Evolutionary conservation across 345 rosid species (phyloP).

Genomic region (Melaleuca alternifolia): DNA sequence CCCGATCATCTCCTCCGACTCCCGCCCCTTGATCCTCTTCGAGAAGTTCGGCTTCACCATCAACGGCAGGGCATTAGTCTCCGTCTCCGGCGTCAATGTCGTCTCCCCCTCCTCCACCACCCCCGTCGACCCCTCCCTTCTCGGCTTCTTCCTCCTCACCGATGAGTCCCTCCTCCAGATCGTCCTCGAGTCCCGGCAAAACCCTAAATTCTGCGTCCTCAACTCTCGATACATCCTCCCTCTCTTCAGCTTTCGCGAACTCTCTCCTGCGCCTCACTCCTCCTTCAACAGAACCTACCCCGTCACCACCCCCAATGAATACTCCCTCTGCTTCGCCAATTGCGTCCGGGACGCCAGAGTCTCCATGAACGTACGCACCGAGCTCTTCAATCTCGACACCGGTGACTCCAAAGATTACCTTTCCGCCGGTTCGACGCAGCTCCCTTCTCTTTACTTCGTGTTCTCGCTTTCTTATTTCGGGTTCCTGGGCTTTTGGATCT

Average conservation of each 20-base stretch:
- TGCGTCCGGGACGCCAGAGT: constrained; percentile 74
- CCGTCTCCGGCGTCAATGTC: constrained; percentile 60
- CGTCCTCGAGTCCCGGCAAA: constrained; percentile 73
- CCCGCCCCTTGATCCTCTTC: constrained; percentile 92
- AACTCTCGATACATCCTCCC: constrained; percentile 43
- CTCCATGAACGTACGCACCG: constrained; percentile 73
- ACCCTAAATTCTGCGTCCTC: constrained; percentile 77
- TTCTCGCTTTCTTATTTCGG: constrained; percentile 47
- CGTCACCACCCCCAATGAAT: constrained; percentile 62
- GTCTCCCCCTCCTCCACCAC: constrained; percentile 19
- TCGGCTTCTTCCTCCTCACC: constrained; percentile 92
- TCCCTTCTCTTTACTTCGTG: constrained; percentile 53
- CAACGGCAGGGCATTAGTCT: constrained; percentile 58
- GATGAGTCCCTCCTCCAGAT: constrained; percentile 84
- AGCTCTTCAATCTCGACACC: constrained; percentile 57
- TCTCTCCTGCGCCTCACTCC: constrained; percentile 67
- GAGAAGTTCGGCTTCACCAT: constrained; percentile 93
- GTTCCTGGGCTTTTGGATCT: constrained; percentile 60
- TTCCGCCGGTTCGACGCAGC: constrained; percentile 72
- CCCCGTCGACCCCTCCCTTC: constrained; percentile 48
- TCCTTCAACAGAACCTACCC: constrained; percentile 56
- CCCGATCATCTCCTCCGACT: constrained; percentile 45
- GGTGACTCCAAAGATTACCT: constrained; percentile 52
- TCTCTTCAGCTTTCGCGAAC: constrained; percentile 76
- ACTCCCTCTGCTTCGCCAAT: constrained; percentile 85